Conservation (phyloP, 2,329 filamentous ascomycete species). For the Colletotrichum tropicale region DNA sequence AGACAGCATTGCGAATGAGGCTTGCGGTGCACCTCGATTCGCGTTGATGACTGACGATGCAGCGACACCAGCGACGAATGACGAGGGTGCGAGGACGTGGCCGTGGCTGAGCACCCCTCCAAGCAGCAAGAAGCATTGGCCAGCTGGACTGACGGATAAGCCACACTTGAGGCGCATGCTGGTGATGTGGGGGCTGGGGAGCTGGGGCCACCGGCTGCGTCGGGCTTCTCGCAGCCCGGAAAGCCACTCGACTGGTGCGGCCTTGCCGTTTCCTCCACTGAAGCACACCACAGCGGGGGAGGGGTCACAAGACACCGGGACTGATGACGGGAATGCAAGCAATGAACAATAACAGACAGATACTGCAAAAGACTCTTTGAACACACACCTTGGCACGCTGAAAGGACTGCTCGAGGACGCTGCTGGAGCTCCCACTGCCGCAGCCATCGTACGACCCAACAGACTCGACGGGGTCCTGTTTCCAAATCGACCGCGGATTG, state of each 20-base stretch:
- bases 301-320: not conserved
- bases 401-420: not conserved
- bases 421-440: not conserved
- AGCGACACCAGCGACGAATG: not conserved
- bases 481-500: not conserved
- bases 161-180: constrained; percentile 2
- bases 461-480: not conserved
- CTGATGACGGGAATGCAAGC: not conserved
- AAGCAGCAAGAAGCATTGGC: not conserved
- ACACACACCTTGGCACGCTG: not conserved
- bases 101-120: constrained; percentile 4
- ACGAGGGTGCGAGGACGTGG: not conserved
- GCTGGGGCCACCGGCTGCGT: not conserved
- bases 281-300: not conserved
- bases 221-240: not conserved
- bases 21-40: not conserved
- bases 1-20: not conserved
- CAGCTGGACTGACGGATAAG: not conserved
- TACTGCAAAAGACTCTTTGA: not conserved
- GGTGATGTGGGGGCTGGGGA: not conserved
- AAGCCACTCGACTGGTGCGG: not conserved
- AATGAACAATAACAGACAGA: not conserved
- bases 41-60: not conserved
- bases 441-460: constrained; percentile 4
- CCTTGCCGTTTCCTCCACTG: not conserved